A percentile compares a stretch with the other conserved stretches of the same genome.
Conservation (phyloP, 805 yeast genomes). For the Phaffomyces thermotolerans region DNA sequence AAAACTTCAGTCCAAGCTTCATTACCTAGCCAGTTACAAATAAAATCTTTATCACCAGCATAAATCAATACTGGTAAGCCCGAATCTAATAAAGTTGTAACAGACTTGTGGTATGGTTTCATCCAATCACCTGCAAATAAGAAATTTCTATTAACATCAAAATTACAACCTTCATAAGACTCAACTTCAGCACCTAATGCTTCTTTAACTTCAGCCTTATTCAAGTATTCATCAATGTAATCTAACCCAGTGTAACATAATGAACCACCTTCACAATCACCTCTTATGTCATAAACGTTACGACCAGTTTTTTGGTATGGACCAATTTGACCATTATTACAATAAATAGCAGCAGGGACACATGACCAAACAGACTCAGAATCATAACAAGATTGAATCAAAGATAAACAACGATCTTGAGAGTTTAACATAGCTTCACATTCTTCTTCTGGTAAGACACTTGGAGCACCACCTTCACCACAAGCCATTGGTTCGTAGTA, state of each 20-base stretch:
- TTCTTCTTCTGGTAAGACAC: conserved; percentile 70
- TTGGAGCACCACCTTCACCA: conserved; percentile 80
- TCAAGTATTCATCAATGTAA: conserved; percentile 72
- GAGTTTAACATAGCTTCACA: conserved; percentile 64
- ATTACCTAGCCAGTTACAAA: conserved; percentile 96
- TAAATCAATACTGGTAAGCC: conserved; percentile 80
- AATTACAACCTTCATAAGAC: conserved; percentile 66
- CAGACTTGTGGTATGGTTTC: conserved; percentile 78
- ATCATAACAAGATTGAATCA: conserved; percentile 74
- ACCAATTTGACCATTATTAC: conserved; percentile 76
- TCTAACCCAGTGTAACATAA: conserved; percentile 78
- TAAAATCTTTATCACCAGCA: conserved; percentile 94
- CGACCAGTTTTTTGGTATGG: conserved; percentile 81
- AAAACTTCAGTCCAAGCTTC: conserved; percentile 75
- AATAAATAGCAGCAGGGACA: conserved; percentile 85
- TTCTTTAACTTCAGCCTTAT: conserved; percentile 63
- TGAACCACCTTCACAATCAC: conserved; percentile 59
- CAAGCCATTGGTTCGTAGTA: conserved; percentile 92
- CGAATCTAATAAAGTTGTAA: conserved; percentile 61
- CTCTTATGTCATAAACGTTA: conserved; percentile 87
- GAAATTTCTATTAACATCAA: conserved; percentile 73
- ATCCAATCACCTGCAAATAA: conserved; percentile 85
- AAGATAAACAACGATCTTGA: conserved; percentile 69
- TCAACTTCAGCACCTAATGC: conserved; percentile 91
- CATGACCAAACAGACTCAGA: conserved; percentile 74